phyloP scores from a whole-genome alignment of 208 protist species.

The Leishmania martiniquensis region DNA sequence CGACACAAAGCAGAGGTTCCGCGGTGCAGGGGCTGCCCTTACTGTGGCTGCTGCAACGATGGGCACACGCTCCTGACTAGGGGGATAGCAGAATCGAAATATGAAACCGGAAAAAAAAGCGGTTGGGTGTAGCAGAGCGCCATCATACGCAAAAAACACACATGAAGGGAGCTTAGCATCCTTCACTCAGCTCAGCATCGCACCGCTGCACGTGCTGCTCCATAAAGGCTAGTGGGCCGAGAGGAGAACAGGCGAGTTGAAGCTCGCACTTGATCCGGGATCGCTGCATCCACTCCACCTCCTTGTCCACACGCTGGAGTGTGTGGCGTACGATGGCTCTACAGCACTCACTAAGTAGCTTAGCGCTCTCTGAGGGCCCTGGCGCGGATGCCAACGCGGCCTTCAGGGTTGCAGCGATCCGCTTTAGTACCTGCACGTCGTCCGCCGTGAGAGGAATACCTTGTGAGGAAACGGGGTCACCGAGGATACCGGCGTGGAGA shows the following conservation, averaged over 20 bases:
- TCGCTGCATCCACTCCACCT: conserved; percentile 63
- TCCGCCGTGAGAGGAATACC: conserved; percentile 6
- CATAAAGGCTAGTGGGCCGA: conserved; percentile 14
- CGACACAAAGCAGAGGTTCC: not conserved
- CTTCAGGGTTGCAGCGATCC: conserved; percentile 9
- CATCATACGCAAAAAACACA: not conserved
- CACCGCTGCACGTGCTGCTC: conserved; percentile 9
- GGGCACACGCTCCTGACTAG: not conserved
- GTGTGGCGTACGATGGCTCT: conserved; percentile 17
- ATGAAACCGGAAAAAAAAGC: conserved; percentile 15
- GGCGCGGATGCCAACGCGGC: conserved; percentile 1
- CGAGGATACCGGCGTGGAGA: not conserved
- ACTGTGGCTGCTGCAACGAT: not conserved
- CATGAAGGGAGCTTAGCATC: not conserved
- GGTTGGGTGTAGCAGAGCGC: not conserved
- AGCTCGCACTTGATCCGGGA: conserved; percentile 69
- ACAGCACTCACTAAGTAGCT: not conserved
- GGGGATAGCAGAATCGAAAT: conserved; percentile 1
- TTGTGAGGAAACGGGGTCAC: not conserved
- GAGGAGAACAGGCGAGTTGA: conserved; percentile 41
- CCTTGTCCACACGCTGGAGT: conserved; percentile 35
- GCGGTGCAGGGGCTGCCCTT: not conserved
- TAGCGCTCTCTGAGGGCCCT: conserved; percentile 1
- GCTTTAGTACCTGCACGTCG: conserved; percentile 12
- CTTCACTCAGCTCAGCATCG: conserved; percentile 5